Base-by-base conservation (phyloP, 2,329 filamentous ascomycete species). In the Phialophora expanda region DNA sequence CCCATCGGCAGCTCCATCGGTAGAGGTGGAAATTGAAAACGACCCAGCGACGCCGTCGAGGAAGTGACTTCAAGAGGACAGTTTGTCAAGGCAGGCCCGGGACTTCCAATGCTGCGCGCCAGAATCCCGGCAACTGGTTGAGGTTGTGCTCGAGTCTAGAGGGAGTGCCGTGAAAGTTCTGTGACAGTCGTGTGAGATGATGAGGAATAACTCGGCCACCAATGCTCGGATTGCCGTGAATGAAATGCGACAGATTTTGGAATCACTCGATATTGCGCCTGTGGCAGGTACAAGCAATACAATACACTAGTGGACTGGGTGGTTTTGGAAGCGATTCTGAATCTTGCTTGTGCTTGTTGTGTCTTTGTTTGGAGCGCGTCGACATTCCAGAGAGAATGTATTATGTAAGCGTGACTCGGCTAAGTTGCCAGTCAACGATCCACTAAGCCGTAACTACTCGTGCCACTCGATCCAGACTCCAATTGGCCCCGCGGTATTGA, bases 321-420 rank as follows among this genome's bases (percentile, higher is more conserved):
- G 48, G 24, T 51, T 8, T 51, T 11, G 6, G 14, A 14, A 28
- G 6, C 14, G 48, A 26, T 26, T 51, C 7, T 51, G 48, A 28
- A 44, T n/a, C 20, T 26, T 8, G 4, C 9, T 8, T 20, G 8
- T 14, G 12, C 41, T 48, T 51, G 48, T 51, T 51, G 48, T 51
- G 48, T 17, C 14, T 51, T 51, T 22, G 20, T 51, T 51, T 24
- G 48, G 14, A 22, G 48, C 48, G 48, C 48, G 48, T 51, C 48
- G 48, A 2, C 48, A 51, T 51, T 51, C 48, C 48, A 51, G 20
- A 51, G 3, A 51, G 5, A 17, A 8, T 2, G 4, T 24, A 28
- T 51, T 51, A 51, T 14, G 48, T 51, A 11, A 51, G 48, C 48
- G 6, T 5, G 4, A 1, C 20, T 51, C 48, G 48, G 48, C 48